Conservation (phyloP, 192 early-diverging fungal genomes). For the Obelidium mucronatum region DNA sequence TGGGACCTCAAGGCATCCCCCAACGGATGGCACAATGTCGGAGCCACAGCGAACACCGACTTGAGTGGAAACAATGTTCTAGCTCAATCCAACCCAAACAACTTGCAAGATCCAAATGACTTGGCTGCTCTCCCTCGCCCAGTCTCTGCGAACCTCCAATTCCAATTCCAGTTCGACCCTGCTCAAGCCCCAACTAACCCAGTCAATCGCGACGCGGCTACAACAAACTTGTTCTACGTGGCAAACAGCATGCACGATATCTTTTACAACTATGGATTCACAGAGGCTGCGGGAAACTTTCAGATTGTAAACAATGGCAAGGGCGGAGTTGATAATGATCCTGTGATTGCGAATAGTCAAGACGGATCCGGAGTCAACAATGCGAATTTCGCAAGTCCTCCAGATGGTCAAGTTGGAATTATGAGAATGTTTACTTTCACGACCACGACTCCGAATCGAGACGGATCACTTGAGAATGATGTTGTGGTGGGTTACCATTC, state of each 20-base stretch:
- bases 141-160: slow-evolving; percentile 7
- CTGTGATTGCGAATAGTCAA: too few relatives aligned
- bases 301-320: slow-evolving; percentile 43
- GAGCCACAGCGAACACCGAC: neutral
- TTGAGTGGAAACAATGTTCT: too few relatives aligned
- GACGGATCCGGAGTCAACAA: too few relatives aligned
- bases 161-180: slow-evolving; percentile 31
- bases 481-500: too few relatives aligned
- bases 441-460: slow-evolving; percentile 51
- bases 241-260: slow-evolving; percentile 37
- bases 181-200: slow-evolving; percentile 22
- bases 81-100: slow-evolving; percentile 17
- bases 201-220: slow-evolving; percentile 37
- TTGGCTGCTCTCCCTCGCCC: neutral
- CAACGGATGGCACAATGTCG: slow-evolving; percentile 25
- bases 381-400: too few relatives aligned
- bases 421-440: neutral
- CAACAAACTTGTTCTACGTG: too few relatives aligned
- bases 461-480: slow-evolving; percentile 58
- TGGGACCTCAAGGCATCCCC: slow-evolving; percentile 29
- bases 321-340: slow-evolving; percentile 49
- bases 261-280: too few relatives aligned
- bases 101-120: neutral
- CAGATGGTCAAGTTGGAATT: neutral
- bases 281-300: too few relatives aligned